A percentile compares a stretch with the other conserved stretches of the same genome.
Conservation (phyloP, 75 land plant species). For the Sequoiadendron giganteum region DNA sequence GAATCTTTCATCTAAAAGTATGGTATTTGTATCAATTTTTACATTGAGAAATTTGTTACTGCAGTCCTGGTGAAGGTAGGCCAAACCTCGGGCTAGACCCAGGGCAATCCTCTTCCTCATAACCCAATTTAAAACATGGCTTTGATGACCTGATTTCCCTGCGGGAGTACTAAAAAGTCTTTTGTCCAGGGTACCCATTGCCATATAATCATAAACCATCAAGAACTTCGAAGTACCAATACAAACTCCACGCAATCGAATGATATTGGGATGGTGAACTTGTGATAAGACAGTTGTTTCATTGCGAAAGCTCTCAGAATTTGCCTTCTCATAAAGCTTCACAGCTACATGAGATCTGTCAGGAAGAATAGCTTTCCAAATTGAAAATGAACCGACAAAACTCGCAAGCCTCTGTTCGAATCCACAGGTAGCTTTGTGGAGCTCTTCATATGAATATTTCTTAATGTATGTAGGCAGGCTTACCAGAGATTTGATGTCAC, state of each 20-base stretch:
- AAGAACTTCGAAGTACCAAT: background rate
- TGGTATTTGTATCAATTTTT: constrained; percentile 4
- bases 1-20: constrained; percentile 13
- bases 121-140: constrained; percentile 12
- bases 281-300: constrained; percentile 1
- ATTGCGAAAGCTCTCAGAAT: constrained; percentile 8
- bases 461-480: constrained; percentile 12
- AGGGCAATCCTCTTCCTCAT: constrained; percentile 11
- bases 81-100: constrained; percentile 4
- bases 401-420: background rate
- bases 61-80: constrained; percentile 12
- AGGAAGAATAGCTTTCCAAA: constrained; percentile 13
- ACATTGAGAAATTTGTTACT: constrained; percentile 1
- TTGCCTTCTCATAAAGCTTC: background rate
- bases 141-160: constrained; percentile 10
- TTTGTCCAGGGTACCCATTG: constrained; percentile 8
- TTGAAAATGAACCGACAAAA: background rate
- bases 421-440: constrained; percentile 7
- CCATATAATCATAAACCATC: constrained; percentile 10
- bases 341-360: constrained; percentile 9
- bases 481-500: constrained; percentile 2
- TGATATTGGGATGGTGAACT: constrained; percentile 12
- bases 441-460: constrained; percentile 10
- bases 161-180: background rate
- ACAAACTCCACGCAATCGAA: constrained; percentile 11